phyloP scores from a whole-genome alignment of 345 rosid genomes.

The Linum usitatissimum region DNA sequence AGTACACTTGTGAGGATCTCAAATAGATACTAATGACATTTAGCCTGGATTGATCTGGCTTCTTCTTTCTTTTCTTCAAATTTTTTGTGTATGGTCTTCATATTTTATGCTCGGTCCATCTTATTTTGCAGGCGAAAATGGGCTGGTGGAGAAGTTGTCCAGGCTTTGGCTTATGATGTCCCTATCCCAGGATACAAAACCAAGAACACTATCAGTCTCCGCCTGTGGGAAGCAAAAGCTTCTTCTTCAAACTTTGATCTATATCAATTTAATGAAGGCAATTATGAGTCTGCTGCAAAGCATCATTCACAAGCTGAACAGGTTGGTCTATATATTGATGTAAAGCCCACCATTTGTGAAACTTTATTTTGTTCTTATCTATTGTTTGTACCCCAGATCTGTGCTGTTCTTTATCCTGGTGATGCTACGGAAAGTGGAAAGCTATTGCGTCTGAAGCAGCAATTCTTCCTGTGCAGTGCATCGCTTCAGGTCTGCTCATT shows the following conservation, averaged over 20 bases:
- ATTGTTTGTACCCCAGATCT: slow-evolving; percentile 42
- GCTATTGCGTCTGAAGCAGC: slow-evolving; percentile 89
- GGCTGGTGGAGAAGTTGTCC: slow-evolving; percentile 79
- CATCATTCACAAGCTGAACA: slow-evolving; percentile 75
- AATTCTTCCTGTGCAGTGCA: slow-evolving; percentile 92
- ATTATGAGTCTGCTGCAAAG: slow-evolving; percentile 82
- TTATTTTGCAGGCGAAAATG: slow-evolving; percentile 58
- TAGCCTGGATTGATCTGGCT: background rate
- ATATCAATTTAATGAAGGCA: slow-evolving; percentile 89
- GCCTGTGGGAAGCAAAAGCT: slow-evolving; percentile 96
- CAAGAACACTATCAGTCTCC: slow-evolving; percentile 91
- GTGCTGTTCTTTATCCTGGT: slow-evolving; percentile 94
- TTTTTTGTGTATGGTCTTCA: slow-evolving; percentile 4
- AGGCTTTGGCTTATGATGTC: slow-evolving; percentile 90
- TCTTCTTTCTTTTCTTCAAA: background rate
- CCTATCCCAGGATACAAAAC: slow-evolving; percentile 94
- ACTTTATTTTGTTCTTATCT: background rate
- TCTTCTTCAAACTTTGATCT: slow-evolving; percentile 63
- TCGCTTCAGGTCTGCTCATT: slow-evolving; percentile 66
- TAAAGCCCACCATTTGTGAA: background rate
- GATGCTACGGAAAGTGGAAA: slow-evolving; percentile 97
- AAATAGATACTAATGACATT: background rate
- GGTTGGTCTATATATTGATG: slow-evolving; percentile 28
- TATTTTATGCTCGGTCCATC: slow-evolving; percentile 11
- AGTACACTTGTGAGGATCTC: background rate